Evolutionary conservation across 2,329 filamentous ascomycete species (phyloP), one percentile per base, ranked within the genome.

Genomic region (Colletotrichum sp.): DNA sequence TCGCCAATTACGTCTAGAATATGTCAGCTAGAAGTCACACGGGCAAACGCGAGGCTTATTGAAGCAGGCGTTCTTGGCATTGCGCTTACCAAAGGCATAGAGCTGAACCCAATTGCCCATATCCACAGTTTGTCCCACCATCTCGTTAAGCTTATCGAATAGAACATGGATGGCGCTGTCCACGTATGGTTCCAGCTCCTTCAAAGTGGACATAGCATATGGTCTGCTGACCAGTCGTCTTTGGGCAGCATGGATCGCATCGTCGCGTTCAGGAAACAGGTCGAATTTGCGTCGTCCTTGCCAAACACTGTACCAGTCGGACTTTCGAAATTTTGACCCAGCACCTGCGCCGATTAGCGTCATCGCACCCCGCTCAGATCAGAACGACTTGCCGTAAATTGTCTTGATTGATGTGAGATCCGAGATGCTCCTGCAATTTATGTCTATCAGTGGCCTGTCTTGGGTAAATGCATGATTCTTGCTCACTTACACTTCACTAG

Each of bases 61-160:
- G 4, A 52, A 52, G 6, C 43, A 52, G 7, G 43, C n/a, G 43
- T 52, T 21, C n/a, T 13, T 52, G 43, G 43, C 6, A 5, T 21
- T 52, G 12, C 43, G 43, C 43, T 36, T 63, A 72, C 71, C 71
- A 55, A 73, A 73, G 16, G 64, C 71, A 48, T 63, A 73, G 15
- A 73, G 64, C 21, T 73, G 71, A 18, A 68, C 71, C 71, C 71
- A 73, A 8, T 61, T 73, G 39, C 71, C 71, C 55, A 73, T 48
- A 24, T 68, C 63, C 8, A 68, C 52, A 15, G 55, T 73, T 28
- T 21, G 36, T n/a, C 64, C 64, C 7, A 61, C 55, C 71, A 73
- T 73, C 5, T 26, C 36, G n/a, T 26, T 26, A 18, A 73, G 64
- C 24, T 73, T 73, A 21, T 36, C 57, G n/a, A 73, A 28, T 10